phyloP scores from a whole-genome alignment of 106 monocot species.

The Alisma plantagoaquatica region DNA sequence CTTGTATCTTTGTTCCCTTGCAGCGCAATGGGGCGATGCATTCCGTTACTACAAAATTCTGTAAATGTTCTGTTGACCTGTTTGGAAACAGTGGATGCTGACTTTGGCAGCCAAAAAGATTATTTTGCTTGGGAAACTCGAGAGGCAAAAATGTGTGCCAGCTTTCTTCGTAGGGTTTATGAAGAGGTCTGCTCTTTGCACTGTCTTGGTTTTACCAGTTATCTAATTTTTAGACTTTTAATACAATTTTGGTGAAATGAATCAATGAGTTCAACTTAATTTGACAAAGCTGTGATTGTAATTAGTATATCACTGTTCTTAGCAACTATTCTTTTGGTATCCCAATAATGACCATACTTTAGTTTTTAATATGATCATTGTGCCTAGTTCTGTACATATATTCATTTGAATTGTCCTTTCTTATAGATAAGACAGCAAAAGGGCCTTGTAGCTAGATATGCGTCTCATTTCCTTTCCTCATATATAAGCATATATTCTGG shows the following conservation, averaged over 20 bases:
- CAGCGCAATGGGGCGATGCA: conserved; percentile 49
- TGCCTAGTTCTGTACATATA: too few relatives aligned
- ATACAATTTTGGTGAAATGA: too few relatives aligned
- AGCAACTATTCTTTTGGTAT: too few relatives aligned
- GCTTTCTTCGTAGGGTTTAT: conserved; percentile 85
- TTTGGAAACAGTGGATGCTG: conserved; percentile 43
- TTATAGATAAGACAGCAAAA: conserved; percentile 64
- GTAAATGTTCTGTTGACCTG: conserved; percentile 51
- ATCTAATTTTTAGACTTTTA: too few relatives aligned
- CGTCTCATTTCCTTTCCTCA: conserved; percentile 42
- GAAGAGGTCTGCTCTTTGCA: conserved; percentile 85
- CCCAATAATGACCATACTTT: too few relatives aligned
- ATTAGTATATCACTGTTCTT: too few relatives aligned
- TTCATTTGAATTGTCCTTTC: too few relatives aligned
- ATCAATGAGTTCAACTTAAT: too few relatives aligned
- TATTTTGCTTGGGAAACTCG: conserved; percentile 43
- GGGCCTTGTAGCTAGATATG: conserved; percentile 31
- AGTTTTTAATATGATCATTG: too few relatives aligned
- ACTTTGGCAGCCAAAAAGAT: conserved; percentile 21
- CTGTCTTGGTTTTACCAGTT: too few relatives aligned
- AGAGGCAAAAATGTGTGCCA: conserved; percentile 71
- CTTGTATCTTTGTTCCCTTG: too few relatives aligned
- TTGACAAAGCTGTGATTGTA: too few relatives aligned
- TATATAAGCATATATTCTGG: conserved; percentile 49
- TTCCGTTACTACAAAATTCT: conserved; percentile 65